Evolutionary conservation across 305 asterid species (phyloP).

Genomic region (Rubia peregrina): DNA sequence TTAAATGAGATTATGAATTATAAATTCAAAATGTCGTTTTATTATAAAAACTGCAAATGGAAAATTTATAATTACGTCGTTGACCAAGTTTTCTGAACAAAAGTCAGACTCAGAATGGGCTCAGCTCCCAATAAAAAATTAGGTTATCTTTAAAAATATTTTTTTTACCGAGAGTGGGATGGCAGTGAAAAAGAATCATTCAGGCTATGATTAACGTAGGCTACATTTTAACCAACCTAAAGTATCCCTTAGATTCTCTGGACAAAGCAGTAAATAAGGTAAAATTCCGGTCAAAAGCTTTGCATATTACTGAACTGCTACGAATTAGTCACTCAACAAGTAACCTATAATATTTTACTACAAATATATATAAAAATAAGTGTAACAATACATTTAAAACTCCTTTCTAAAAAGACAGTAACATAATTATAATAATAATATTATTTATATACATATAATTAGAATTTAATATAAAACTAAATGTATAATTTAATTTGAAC

Average conservation of each 20-base stretch:
- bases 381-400: too few relatives aligned
- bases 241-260: neutral
- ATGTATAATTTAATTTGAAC: too few relatives aligned
- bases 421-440: too few relatives aligned
- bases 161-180: neutral
- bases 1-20: too few relatives aligned
- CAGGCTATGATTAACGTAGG: neutral
- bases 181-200: slow-evolving; percentile 1
- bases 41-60: neutral
- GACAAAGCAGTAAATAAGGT: neutral
- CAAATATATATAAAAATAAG: too few relatives aligned
- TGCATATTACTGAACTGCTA: neutral
- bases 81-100: neutral
- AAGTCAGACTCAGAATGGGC: neutral
- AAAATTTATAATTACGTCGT: neutral
- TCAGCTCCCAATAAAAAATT: neutral
- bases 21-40: too few relatives aligned
- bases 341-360: too few relatives aligned
- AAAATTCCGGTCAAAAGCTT: slow-evolving; percentile 9
- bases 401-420: too few relatives aligned
- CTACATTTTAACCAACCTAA: slow-evolving; percentile 6
- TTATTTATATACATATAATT: too few relatives aligned
- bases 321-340: neutral
- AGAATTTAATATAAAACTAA: too few relatives aligned
- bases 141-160: neutral